phyloP scores from a whole-genome alignment of 1,139 yeast species.

The Blastobotrys arbuscula region DNA sequence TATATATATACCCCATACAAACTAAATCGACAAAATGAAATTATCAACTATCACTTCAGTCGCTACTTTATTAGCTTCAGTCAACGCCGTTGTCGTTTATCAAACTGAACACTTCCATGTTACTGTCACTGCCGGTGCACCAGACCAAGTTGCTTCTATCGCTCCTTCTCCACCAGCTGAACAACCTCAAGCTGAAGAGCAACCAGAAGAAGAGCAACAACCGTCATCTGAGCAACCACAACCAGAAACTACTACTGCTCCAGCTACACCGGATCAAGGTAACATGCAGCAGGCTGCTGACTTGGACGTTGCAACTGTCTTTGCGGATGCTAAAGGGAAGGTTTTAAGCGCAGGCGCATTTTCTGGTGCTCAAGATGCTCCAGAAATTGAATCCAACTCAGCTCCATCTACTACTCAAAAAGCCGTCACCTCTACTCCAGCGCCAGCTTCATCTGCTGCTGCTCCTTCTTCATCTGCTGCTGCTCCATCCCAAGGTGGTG shows the following conservation, averaged over 20 bases:
- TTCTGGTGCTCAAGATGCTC: constrained; percentile 6
- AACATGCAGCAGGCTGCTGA: constrained; percentile 3
- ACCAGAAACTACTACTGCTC: constrained; percentile 1
- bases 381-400: constrained; percentile 3
- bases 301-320: constrained; percentile 3
- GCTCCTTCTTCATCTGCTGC: constrained; percentile 5
- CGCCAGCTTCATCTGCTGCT: constrained; percentile 3
- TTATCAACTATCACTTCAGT: constrained; percentile 12
- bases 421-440: constrained; percentile 4
- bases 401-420: constrained; percentile 1
- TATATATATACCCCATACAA: neutral
- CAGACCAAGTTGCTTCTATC: constrained; percentile 13
- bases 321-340: constrained; percentile 6
- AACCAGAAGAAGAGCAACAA: neutral
- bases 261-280: constrained; percentile 3
- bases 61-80: constrained; percentile 11
- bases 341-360: constrained; percentile 10
- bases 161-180: constrained; percentile 9
- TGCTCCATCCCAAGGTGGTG: constrained; percentile 1
- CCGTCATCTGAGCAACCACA: neutral
- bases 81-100: constrained; percentile 24
- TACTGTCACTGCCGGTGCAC: constrained; percentile 26
- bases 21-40: constrained; percentile 6
- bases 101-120: constrained; percentile 25
- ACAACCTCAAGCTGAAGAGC: neutral